These are phyloP conservation scores for Eutypa lata DNA, from an alignment of 2,329 filamentous ascomycete genomes.

Conservation along the genomic window DNA sequence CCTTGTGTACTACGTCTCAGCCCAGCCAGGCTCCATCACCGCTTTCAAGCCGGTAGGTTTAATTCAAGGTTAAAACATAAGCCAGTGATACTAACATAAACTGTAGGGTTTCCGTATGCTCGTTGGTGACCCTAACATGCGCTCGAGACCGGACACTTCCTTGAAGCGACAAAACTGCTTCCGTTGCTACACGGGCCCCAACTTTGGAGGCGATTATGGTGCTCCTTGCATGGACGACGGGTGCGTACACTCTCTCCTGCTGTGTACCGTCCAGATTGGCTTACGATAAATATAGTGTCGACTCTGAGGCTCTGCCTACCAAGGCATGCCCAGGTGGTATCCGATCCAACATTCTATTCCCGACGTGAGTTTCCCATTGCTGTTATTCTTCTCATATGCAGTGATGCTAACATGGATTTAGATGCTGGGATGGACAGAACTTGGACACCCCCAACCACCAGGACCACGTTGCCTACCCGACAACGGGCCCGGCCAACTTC, in stretches of 20 bases:
- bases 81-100: not conserved
- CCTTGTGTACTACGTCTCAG: constrained; percentile 42
- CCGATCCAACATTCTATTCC: constrained; percentile 44
- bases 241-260: constrained; percentile 36
- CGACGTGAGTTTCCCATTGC: constrained; percentile 22
- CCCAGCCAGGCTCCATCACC: constrained; percentile 39
- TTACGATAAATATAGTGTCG: not conserved
- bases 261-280: not conserved
- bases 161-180: not conserved
- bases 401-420: not conserved
- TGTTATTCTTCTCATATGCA: not conserved
- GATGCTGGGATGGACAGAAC: constrained; percentile 53
- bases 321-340: constrained; percentile 42
- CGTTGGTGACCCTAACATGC: constrained; percentile 35
- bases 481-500: constrained; percentile 29
- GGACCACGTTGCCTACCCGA: constrained; percentile 50
- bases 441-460: constrained; percentile 46
- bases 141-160: not conserved
- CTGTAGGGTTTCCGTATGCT: constrained; percentile 43
- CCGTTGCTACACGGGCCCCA: constrained; percentile 24
- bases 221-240: constrained; percentile 39
- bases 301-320: constrained; percentile 26
- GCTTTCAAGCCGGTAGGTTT: constrained; percentile 37
- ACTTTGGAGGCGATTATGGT: constrained; percentile 42
- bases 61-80: not conserved